Evolutionary conservation across 768 basidiomycete genomes (phyloP), one percentile per base, ranked within the genome.

Genomic region (Lactarius evosmus): DNA sequence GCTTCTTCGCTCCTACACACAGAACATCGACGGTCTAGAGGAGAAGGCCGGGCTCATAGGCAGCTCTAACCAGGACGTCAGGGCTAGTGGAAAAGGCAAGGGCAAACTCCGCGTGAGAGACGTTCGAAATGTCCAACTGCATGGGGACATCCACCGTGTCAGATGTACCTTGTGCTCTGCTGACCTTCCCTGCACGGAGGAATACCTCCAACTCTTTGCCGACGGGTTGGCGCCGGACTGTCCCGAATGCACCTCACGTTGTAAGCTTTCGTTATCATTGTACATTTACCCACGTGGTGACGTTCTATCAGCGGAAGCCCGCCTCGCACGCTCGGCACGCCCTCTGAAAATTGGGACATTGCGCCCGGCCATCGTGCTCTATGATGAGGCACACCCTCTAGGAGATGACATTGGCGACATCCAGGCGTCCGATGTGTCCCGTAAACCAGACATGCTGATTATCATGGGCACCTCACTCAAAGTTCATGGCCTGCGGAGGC

Each of bases 401-500:
- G 93, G 93, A 2, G 95, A 98, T 67, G 91, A 95, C 50, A 98
- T 99, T 69, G 95, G 92, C 40, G 72, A 75, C 49, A 88, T 97
- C 1, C 90, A 95, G 68, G 78, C 84, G 4, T 77, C 82, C 17
- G 96, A 99, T 72, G 73, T 97, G 6, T 75, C 78, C 17, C 85
- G 86, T 58, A 88, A 84, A 71, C 96, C 97, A 2, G 96, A 98
- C 73, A 81, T 97, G 79, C 78, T 99, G 46, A 87, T 99, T 69
- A 89, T 99, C 70, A 95, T 98, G 91, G 96, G 96, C 27, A 99
- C 97, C 17, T 94, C 92, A 19, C 81, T 99, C 62, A 96, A 96
- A 75, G 97, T 98, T 11, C 95, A 97, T 68, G 96, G 95, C 16
- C 78, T 98, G 60, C 94, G 93, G 77, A 90, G 87, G 71, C 83